Evolutionary conservation across 495 filamentous ascomycete species (phyloP).

Genomic region (Daldinia decipiens): DNA sequence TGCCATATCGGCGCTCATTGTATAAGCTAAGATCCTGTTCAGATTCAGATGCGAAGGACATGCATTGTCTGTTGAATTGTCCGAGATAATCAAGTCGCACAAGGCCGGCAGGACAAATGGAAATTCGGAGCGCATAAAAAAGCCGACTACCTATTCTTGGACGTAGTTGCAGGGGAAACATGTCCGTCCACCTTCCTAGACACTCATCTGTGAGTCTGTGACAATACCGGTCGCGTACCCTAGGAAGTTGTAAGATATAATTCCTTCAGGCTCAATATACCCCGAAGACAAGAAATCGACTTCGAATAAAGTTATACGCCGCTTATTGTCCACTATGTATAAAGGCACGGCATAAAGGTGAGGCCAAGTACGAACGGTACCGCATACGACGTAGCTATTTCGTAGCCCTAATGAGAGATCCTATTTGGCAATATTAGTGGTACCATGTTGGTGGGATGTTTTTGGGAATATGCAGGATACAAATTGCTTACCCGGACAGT

Average conservation of each 20-base stretch:
- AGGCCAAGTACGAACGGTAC: conserved; percentile 19
- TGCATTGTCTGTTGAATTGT: conserved; percentile 24
- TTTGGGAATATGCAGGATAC: conserved; percentile 26
- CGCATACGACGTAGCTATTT: conserved; percentile 19
- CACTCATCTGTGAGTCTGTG: conserved; percentile 19
- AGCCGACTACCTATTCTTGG: conserved; percentile 1
- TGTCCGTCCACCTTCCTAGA: conserved; percentile 2
- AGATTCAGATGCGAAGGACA: conserved; percentile 16
- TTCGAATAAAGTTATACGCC: conserved; percentile 18
- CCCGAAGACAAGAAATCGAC: conserved; percentile 9
- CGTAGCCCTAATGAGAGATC: conserved; percentile 9
- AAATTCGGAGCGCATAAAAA: conserved; percentile 13
- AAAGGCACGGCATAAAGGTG: background rate
- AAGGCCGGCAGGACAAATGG: conserved; percentile 16
- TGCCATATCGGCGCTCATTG: conserved; percentile 8
- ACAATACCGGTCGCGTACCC: conserved; percentile 6
- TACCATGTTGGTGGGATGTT: conserved; percentile 29
- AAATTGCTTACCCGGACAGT: conserved; percentile 19
- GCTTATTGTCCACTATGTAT: background rate
- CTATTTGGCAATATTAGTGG: conserved; percentile 39
- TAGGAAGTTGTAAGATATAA: conserved; percentile 1
- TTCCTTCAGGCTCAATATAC: conserved; percentile 6
- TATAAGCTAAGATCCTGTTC: conserved; percentile 2
- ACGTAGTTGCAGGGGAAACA: conserved; percentile 27
- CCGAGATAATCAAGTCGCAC: conserved; percentile 29